Evolutionary conservation across 148 eudicot genomes (phyloP), one percentile per base, ranked within the genome.

Genomic region (Chenopodium berlandieri): DNA sequence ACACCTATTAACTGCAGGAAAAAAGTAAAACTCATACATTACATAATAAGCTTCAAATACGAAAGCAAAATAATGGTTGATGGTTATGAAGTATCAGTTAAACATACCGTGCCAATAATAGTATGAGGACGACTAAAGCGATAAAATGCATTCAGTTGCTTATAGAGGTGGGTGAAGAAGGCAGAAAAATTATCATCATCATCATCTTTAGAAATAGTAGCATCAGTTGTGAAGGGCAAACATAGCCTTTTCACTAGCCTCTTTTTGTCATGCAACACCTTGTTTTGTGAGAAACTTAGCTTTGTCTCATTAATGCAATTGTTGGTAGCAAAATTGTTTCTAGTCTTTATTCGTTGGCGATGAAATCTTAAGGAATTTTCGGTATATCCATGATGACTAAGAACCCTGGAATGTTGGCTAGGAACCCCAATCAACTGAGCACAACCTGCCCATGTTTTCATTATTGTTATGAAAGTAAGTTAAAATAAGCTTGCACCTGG

Each of bases 121-220:
- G 89, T 89, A 78, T 87, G 89, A 78, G 91, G 91, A 22, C 88
- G 91, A 72, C 84, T 68, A 73, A 89, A 89, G 10, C 80, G 86
- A 71, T 84, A 89, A 32, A 89, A 82, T 10, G 82, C 83, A 6
- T 77, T 70, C 1, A 84, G 19, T 65, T 77, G 82, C 83, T 80
- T 81, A 34, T 32, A 71, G 22, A 85, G 2, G 65, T 34, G 66
- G 4, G 46, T 12, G 22, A 79, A 16, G 27, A 79, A 76, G 32
- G 75, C 63, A 27, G 77, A 71, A 22, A 80, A 1, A 75, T 27
- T 40, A n/a, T 75, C 69, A 8, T 66, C 79, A 8, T 66, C 79
- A 63, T 75, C 78, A 73, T 73, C 78, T 44, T 81, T 48, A 52
- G 75, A 20, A n/a, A 62, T 56, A 56, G 64, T 67, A 20, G 62